A percentile compares a stretch with the other conserved stretches of the same genome.
Conservation (phyloP, 495 filamentous ascomycete species). For the Penicillium angulare region DNA sequence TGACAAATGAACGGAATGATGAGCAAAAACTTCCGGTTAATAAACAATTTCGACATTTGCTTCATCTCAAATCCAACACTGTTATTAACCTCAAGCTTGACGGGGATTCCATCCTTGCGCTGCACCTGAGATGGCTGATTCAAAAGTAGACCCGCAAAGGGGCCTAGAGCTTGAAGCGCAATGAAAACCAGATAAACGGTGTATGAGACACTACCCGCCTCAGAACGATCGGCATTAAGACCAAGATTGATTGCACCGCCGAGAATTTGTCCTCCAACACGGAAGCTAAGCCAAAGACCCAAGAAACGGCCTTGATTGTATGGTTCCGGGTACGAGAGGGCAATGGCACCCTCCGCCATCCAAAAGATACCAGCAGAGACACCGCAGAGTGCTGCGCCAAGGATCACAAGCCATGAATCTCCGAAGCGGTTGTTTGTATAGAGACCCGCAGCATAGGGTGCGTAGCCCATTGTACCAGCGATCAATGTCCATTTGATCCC, state of each 20-base stretch:
- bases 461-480: conserved; percentile 64
- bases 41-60: conserved; percentile 48
- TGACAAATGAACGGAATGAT: conserved; percentile 61
- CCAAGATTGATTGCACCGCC: conserved; percentile 64
- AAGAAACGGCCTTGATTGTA: conserved; percentile 59
- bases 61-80: conserved; percentile 51
- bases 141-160: conserved; percentile 53
- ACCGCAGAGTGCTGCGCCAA: conserved; percentile 65
- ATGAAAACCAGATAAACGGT: conserved; percentile 61
- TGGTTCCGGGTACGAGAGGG: conserved; percentile 62
- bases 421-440: conserved; percentile 67
- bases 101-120: conserved; percentile 52
- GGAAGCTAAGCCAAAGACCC: conserved; percentile 62
- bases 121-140: conserved; percentile 54
- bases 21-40: conserved; percentile 52
- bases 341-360: conserved; percentile 65
- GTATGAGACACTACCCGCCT: conserved; percentile 60
- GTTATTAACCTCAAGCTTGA: conserved; percentile 48
- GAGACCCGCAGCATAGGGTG: conserved; percentile 62
- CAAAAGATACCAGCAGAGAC: conserved; percentile 66
- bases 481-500: conserved; percentile 65
- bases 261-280: conserved; percentile 59
- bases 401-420: conserved; percentile 59
- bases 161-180: conserved; percentile 56
- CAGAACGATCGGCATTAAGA: conserved; percentile 51